Evolutionary conservation across 768 basidiomycete genomes (phyloP).

Genomic region (Boletus pseudo-olivaceus): DNA sequence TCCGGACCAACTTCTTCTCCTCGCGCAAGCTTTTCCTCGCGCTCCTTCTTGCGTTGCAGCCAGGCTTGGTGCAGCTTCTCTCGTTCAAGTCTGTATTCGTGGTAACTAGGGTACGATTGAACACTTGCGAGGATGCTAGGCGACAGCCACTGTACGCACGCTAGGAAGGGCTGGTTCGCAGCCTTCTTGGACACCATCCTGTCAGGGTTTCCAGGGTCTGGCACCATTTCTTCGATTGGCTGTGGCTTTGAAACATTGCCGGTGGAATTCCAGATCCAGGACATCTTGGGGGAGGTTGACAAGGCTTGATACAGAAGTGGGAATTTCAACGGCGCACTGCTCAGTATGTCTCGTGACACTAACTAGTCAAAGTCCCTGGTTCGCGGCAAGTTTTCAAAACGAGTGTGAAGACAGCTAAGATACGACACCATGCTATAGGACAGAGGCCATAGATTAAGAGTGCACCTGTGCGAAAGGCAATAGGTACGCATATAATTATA

Average conservation of each 20-base stretch:
- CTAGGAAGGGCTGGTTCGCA: slow-evolving; percentile 83
- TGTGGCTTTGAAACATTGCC: slow-evolving; percentile 37
- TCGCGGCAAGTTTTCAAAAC: neutral
- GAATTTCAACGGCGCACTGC: neutral
- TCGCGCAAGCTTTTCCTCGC: slow-evolving; percentile 66
- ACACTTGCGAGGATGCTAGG: neutral
- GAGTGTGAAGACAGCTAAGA: neutral
- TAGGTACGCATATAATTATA: slow-evolving; percentile 35
- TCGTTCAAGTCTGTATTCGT: slow-evolving; percentile 60
- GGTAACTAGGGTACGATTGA: slow-evolving; percentile 45
- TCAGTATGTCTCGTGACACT: neutral
- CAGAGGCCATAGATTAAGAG: slow-evolving; percentile 23
- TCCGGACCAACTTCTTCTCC: slow-evolving; percentile 73
- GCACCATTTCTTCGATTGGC: slow-evolving; percentile 46
- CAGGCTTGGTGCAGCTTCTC: slow-evolving; percentile 60
- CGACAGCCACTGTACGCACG: slow-evolving; percentile 44
- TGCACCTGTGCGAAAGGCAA: slow-evolving; percentile 30
- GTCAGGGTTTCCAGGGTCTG: slow-evolving; percentile 60
- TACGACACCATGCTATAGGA: slow-evolving; percentile 20
- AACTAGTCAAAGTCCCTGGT: neutral
- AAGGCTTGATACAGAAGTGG: neutral
- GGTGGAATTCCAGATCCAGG: slow-evolving; percentile 56
- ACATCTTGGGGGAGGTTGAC: slow-evolving; percentile 41
- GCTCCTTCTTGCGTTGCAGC: slow-evolving; percentile 67
- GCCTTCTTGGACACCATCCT: slow-evolving; percentile 77